Evolutionary conservation across 2,329 filamentous ascomycete genomes (phyloP).

Genomic region (Colletotrichum liriopes): DNA sequence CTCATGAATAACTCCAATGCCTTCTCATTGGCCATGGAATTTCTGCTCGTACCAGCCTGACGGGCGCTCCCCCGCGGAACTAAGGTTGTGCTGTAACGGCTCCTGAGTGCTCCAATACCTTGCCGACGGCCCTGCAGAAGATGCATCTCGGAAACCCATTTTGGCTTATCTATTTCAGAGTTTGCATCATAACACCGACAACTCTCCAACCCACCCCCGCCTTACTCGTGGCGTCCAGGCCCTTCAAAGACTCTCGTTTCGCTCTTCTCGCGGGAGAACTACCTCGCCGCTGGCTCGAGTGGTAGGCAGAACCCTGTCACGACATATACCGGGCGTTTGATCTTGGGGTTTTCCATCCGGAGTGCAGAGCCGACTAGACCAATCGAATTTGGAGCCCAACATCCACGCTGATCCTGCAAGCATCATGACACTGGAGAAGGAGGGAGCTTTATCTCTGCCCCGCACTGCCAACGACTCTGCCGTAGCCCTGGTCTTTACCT

Average conservation of each 20-base stretch:
- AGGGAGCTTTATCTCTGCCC: slow-evolving; percentile 43
- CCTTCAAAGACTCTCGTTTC: slow-evolving; percentile 10
- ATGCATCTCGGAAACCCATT: slow-evolving; percentile 41
- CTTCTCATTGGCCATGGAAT: slow-evolving; percentile 10
- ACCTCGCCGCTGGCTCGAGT: slow-evolving; percentile 2
- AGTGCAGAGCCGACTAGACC: slow-evolving; percentile 20
- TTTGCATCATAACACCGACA: slow-evolving; percentile 36
- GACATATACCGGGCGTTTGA: slow-evolving; percentile 13
- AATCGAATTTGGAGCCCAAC: slow-evolving; percentile 29
- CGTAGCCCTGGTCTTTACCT: slow-evolving; percentile 40
- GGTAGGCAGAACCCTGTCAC: slow-evolving; percentile 22
- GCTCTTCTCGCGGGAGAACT: neutral
- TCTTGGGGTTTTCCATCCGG: slow-evolving; percentile 20
- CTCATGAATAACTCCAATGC: slow-evolving; percentile 11
- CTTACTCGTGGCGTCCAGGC: slow-evolving; percentile 13
- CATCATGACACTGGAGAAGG: slow-evolving; percentile 29
- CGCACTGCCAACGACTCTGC: slow-evolving; percentile 34
- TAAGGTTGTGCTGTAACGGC: slow-evolving; percentile 24
- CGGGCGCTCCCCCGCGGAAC: slow-evolving; percentile 34
- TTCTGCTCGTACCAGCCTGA: slow-evolving; percentile 1
- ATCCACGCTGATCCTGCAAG: slow-evolving; percentile 34
- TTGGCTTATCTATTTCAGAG: slow-evolving; percentile 42
- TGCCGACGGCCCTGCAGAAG: slow-evolving; percentile 34
- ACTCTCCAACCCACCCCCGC: slow-evolving; percentile 31
- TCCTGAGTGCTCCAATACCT: slow-evolving; percentile 21